A percentile compares a stretch with the other conserved stretches of the same genome.
These are phyloP conservation scores for Eruca vesicaria DNA, from an alignment of 441 rosid species.

Conservation along the genomic window DNA sequence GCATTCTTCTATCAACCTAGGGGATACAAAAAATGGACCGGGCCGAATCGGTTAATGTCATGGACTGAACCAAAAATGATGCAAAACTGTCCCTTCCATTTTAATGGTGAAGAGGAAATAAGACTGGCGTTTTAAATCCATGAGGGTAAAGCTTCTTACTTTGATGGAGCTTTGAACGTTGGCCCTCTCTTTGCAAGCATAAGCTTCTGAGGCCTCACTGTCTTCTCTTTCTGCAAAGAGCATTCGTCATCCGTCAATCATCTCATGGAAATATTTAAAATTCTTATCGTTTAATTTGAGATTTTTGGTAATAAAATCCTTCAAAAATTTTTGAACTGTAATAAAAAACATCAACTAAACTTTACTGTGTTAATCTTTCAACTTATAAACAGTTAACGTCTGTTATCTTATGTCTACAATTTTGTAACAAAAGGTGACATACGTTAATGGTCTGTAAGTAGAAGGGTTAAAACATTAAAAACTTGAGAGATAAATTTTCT, in stretches of 20 bases:
- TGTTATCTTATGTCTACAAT: no score
- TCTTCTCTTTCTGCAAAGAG: constrained; percentile 72
- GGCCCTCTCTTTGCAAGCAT: constrained; percentile 54
- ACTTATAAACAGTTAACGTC: no score
- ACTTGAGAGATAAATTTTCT: no score
- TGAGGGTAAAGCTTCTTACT: constrained; percentile 55
- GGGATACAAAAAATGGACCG: neutral
- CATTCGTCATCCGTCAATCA: constrained; percentile 74
- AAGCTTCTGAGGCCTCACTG: constrained; percentile 55
- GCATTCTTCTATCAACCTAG: constrained; percentile 91
- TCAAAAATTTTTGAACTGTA: no score
- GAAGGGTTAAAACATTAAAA: no score
- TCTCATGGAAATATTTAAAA: constrained; percentile 36
- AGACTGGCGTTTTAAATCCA: constrained; percentile 77
- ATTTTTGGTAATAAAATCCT: no score
- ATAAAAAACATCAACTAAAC: no score
- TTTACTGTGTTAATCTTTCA: no score
- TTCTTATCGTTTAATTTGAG: neutral
- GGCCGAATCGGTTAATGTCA: neutral
- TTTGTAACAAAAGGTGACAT: no score
- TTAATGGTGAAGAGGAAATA: constrained; percentile 4
- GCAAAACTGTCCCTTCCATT: neutral
- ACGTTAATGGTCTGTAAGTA: no score
- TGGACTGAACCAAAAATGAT: constrained; percentile 13
- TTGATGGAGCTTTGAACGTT: constrained; percentile 69